A percentile compares a stretch with the other conserved stretches of the same genome.
These are phyloP conservation scores for Mallotus nudiflorus DNA, from an alignment of 345 rosid species.

Conservation along the genomic window DNA sequence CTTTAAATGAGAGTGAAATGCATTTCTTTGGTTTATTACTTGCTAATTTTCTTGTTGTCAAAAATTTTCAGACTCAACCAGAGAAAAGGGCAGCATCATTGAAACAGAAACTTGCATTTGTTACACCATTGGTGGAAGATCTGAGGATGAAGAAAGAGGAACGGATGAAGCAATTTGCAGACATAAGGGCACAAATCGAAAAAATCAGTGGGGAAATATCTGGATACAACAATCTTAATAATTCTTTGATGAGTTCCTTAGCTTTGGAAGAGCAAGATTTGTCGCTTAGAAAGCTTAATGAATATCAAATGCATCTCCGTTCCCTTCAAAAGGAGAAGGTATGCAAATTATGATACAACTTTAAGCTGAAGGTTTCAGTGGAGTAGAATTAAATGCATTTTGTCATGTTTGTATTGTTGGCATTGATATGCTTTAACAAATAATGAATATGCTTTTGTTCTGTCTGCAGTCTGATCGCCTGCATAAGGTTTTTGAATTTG, in stretches of 20 bases:
- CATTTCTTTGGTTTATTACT: background rate
- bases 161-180: slow-evolving; percentile 72
- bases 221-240: slow-evolving; percentile 52
- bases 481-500: slow-evolving; percentile 65
- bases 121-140: slow-evolving; percentile 76
- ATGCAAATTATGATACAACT: slow-evolving; percentile 1
- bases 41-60: background rate
- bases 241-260: slow-evolving; percentile 37
- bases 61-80: slow-evolving; percentile 45
- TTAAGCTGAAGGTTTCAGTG: background rate
- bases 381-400: background rate
- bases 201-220: slow-evolving; percentile 83
- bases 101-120: slow-evolving; percentile 76
- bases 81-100: slow-evolving; percentile 61
- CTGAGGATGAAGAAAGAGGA: slow-evolving; percentile 76
- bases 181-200: slow-evolving; percentile 70
- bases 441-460: background rate
- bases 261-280: slow-evolving; percentile 78
- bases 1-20: background rate
- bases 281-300: slow-evolving; percentile 76
- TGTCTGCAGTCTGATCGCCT: slow-evolving; percentile 86
- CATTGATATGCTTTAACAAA: background rate
- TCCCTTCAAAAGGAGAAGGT: slow-evolving; percentile 92
- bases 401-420: background rate
- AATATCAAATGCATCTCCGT: slow-evolving; percentile 74